Evolutionary conservation across 345 rosid species (phyloP).

Genomic region (Lumnitzera littorea): DNA sequence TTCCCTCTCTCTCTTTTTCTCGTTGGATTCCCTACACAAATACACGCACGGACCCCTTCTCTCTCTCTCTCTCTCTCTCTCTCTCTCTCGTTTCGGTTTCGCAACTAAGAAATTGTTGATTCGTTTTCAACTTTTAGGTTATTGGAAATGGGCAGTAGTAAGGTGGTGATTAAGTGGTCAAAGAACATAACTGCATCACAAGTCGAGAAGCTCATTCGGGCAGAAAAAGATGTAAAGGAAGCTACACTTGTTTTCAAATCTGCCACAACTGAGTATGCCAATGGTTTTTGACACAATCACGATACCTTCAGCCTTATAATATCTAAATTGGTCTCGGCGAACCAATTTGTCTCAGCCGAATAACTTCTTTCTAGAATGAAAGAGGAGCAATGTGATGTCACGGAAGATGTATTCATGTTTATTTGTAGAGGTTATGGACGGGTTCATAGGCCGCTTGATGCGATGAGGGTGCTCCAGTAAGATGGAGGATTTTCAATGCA

Average conservation of each 20-base stretch:
- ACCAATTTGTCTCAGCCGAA: constrained; percentile 60
- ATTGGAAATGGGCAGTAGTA: constrained; percentile 2
- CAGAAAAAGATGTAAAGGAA: constrained; percentile 54
- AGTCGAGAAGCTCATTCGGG: constrained; percentile 51
- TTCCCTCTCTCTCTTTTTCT: too few species aligned
- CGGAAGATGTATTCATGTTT: constrained; percentile 53
- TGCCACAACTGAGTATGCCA: constrained; percentile 61
- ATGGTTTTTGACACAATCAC: constrained; percentile 58
- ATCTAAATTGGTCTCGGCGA: constrained; percentile 56
- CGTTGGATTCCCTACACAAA: too few species aligned
- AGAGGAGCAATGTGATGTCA: constrained; percentile 41
- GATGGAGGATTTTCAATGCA: constrained; percentile 61
- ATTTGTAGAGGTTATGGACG: constrained; percentile 75
- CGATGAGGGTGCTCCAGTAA: constrained; percentile 53
- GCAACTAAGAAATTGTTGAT: too few species aligned
- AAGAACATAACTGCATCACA: constrained; percentile 46
- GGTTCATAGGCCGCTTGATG: constrained; percentile 67
- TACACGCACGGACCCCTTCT: too few species aligned
- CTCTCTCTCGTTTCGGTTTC: too few species aligned
- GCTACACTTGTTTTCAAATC: constrained; percentile 55
- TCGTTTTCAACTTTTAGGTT: too few species aligned
- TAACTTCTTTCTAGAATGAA: constrained; percentile 67
- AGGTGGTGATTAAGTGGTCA: constrained; percentile 48
- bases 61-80: too few species aligned
- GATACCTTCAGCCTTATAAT: constrained; percentile 52